Evolutionary conservation across 345 rosid species (phyloP).

Genomic region (Eucalyptus caleyi): DNA sequence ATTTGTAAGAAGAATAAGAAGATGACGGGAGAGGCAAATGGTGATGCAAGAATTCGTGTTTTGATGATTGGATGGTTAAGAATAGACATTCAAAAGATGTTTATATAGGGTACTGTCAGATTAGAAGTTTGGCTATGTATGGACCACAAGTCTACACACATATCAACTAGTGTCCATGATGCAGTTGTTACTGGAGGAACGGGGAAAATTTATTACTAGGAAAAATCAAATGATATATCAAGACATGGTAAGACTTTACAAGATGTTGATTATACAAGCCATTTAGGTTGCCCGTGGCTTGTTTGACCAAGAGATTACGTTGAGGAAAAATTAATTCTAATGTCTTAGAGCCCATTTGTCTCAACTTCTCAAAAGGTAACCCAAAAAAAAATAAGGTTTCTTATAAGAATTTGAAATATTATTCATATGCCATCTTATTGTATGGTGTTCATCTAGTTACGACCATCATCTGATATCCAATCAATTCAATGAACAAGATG

Average conservation of each 20-base stretch:
- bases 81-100: neutral
- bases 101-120: neutral
- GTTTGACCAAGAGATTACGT: neutral
- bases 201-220: neutral
- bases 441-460: neutral
- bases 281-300: neutral
- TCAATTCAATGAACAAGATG: neutral
- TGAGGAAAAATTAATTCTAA: neutral
- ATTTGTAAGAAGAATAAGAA: neutral
- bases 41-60: neutral
- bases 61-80: neutral
- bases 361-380: neutral
- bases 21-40: neutral
- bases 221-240: neutral
- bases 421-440: no score
- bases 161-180: neutral
- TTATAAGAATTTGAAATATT: no score
- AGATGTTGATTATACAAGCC: neutral
- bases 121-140: neutral
- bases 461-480: neutral
- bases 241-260: neutral
- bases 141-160: neutral
- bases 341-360: neutral
- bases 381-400: neutral
- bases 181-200: neutral